Conservation (phyloP, 1,284 basidiomycete genomes). For the Xanthoconium separans region DNA sequence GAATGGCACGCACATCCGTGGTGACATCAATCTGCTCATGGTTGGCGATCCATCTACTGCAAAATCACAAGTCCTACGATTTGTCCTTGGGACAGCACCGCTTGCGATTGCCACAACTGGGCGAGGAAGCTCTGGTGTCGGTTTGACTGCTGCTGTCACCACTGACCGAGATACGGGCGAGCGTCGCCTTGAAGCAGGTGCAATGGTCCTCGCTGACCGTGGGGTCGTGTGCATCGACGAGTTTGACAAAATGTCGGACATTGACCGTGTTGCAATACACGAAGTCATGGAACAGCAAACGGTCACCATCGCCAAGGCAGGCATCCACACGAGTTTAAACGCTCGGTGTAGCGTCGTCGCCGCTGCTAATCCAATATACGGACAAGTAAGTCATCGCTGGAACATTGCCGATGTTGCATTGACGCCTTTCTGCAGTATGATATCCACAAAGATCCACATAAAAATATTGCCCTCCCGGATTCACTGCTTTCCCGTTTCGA, state of each 20-base stretch:
- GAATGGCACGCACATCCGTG: conserved; percentile 98
- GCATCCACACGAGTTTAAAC: conserved; percentile 98
- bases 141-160: conserved; percentile 99
- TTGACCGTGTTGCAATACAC: conserved; percentile 99
- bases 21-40: conserved; percentile 99
- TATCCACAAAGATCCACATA: conserved; percentile 98
- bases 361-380: conserved; percentile 98
- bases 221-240: conserved; percentile 99
- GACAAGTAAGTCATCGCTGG: conserved; percentile 63
- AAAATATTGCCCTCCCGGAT: conserved; percentile 98
- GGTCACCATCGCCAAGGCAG: conserved; percentile 98
- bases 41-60: conserved; percentile 98
- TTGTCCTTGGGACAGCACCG: conserved; percentile 95
- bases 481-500: conserved; percentile 99
- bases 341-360: conserved; percentile 98
- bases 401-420: not conserved
- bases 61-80: conserved; percentile 95
- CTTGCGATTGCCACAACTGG: conserved; percentile 98
- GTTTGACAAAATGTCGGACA: conserved; percentile 99
- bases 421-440: conserved; percentile 74
- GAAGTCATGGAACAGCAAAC: conserved; percentile 99
- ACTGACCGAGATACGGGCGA: conserved; percentile 98
- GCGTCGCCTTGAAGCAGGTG: conserved; percentile 94
- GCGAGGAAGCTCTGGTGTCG: conserved; percentile 95
- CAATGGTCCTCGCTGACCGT: conserved; percentile 99